Percentiles rank a stretch among this genome's conserved stretches.
These are phyloP conservation scores for Sclerospora graminicola DNA, from an alignment of 352 stramenopile species.

Conservation along the genomic window DNA sequence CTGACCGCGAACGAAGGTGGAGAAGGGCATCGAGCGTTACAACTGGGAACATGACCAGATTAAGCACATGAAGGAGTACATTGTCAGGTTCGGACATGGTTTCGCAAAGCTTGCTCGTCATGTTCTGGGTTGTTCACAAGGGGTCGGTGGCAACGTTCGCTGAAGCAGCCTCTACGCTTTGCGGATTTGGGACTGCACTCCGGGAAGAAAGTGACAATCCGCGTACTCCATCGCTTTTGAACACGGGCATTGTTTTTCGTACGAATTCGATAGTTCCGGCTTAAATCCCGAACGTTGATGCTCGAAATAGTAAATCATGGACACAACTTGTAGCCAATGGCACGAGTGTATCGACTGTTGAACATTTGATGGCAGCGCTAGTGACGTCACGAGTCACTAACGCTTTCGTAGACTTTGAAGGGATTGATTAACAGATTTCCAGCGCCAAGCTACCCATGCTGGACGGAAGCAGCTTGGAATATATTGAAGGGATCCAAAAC, in stretches of 20 bases:
- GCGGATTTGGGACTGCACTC: conserved; percentile 52
- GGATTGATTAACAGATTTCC: background rate
- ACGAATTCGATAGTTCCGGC: conserved; percentile 11
- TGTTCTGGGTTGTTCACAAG: conserved; percentile 78
- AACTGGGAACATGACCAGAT: too few relatives aligned
- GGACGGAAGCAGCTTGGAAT: conserved; percentile 48
- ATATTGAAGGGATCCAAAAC: conserved; percentile 26
- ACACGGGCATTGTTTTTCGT: conserved; percentile 32
- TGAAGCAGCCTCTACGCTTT: conserved; percentile 37
- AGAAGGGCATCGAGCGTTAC: too few relatives aligned
- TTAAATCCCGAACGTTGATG: conserved; percentile 27
- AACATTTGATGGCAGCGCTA: conserved; percentile 62
- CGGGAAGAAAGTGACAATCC: conserved; percentile 21
- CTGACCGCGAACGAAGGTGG: too few relatives aligned
- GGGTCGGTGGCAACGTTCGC: conserved; percentile 31
- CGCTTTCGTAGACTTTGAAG: conserved; percentile 29
- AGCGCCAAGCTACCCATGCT: conserved; percentile 49
- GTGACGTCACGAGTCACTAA: conserved; percentile 35
- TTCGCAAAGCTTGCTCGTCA: conserved; percentile 96
- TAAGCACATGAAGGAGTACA: conserved; percentile 99
- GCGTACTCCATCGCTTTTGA: conserved; percentile 19
- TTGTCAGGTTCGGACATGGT: conserved; percentile 97
- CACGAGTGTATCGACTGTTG: conserved; percentile 34
- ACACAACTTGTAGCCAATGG: conserved; percentile 28
- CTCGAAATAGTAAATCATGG: conserved; percentile 39